phyloP scores from a whole-genome alignment of 2,329 filamentous ascomycete genomes.

The Dactylellina leptospora region DNA sequence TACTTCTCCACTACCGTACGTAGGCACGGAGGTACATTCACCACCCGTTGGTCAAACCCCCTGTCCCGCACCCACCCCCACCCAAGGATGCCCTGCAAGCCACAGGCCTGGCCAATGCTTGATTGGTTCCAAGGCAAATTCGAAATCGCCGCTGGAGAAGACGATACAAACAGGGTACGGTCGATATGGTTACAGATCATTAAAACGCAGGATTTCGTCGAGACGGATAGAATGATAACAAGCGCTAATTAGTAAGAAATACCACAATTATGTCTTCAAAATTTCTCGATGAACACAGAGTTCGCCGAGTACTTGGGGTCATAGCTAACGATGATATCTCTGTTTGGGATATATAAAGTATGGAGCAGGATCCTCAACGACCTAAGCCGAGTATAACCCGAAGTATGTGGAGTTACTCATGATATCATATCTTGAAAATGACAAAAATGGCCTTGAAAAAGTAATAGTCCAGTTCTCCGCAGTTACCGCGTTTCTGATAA shows the following conservation, averaged over 20 bases:
- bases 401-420: slow-evolving; percentile 22
- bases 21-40: too few species aligned
- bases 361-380: slow-evolving; percentile 14
- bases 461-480: neutral
- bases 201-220: slow-evolving; percentile 30
- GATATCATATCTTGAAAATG: neutral
- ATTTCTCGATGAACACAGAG: neutral
- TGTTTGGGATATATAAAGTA: too few species aligned
- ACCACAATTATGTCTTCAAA: too few species aligned
- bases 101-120: slow-evolving; percentile 39
- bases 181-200: slow-evolving; percentile 44
- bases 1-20: too few species aligned
- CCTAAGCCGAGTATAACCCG: slow-evolving; percentile 1
- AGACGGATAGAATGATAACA: slow-evolving; percentile 19
- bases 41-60: too few species aligned
- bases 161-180: slow-evolving; percentile 18
- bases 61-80: neutral
- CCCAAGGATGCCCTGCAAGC: slow-evolving; percentile 46
- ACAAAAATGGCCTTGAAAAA: neutral
- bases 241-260: slow-evolving; percentile 38
- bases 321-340: too few species aligned
- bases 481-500: neutral
- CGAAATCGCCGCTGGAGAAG: slow-evolving; percentile 23
- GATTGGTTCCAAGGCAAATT: slow-evolving; percentile 47
- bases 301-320: too few species aligned